Base-by-base conservation (phyloP, 179 eudicot species). In the Patellifolia procumbens region DNA sequence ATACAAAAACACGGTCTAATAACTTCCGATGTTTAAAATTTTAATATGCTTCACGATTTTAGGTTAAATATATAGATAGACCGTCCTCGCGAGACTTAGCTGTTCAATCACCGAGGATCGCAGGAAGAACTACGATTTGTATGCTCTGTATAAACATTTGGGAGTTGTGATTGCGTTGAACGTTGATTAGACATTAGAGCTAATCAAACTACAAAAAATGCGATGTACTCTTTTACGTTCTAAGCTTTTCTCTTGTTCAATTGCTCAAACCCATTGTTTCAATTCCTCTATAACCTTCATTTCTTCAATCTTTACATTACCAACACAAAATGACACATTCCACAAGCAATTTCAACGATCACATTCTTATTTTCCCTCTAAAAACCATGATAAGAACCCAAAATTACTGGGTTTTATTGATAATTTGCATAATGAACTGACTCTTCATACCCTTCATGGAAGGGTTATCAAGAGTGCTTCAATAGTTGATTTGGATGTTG, bases 381-480 rank as follows among this genome's bases (percentile, higher is more conserved):
- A 49, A 75, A 22, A 12, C 77, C 72, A 62, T 56, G 37, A 72
- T 53, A 75, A 70, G 53, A 67, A 34, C 56, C 68, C 79, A 42
- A 72, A 76, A 34, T 78, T 74, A 56, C 39, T 81, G 73, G 82
- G 82, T 45, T 86, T 78, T 55, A 75, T 81, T 43, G 73, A 75
- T 35, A 61, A 79, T 74, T 62, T 75, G 53, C 79, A 49, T 72
- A 81, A 80, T 64, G 77, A 72, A 48, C n/a, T 62, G 5, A 34
- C 85, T 13, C 76, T 79, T 48, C 80, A 81, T 35, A 79, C 70
- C 63, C 79, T 86, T 70, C 97, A 92, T 69, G 85, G 87, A 16
- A 80, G 53, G 45, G 77, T 81, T 15, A 81, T 87, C n/a, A 92
- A 94, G 79, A 78, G 80, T 56, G 91, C 83, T 65, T 81, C 82